Evolutionary conservation across 1,139 yeast species (phyloP).

Genomic region (Casaregolazyma lundiana): DNA sequence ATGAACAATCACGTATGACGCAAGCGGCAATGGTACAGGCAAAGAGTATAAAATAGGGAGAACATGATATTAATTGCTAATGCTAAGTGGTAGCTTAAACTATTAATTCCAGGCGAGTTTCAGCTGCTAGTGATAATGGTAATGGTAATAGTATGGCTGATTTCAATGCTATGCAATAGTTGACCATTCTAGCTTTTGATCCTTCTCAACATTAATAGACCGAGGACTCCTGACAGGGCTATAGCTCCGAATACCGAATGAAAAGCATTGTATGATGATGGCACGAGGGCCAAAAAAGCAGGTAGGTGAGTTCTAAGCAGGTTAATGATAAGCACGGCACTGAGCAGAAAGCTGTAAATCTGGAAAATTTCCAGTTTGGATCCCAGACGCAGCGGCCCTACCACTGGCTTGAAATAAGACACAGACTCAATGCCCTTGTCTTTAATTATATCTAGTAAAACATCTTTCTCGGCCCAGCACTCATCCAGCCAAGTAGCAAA

Average conservation of each 20-base stretch:
- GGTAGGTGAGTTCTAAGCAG: conserved; percentile 6
- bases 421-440: conserved; percentile 45
- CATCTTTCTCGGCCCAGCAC: conserved; percentile 80
- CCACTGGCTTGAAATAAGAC: conserved; percentile 16
- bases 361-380: conserved; percentile 29
- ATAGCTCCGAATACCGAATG: background rate
- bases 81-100: background rate
- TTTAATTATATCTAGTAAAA: conserved; percentile 56
- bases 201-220: background rate
- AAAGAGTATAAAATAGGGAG: too few relatives aligned
- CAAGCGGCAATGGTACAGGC: too few relatives aligned
- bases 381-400: conserved; percentile 24
- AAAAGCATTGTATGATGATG: background rate
- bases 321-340: conserved; percentile 13
- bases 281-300: background rate
- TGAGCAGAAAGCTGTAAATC: conserved; percentile 33
- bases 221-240: background rate
- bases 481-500: conserved; percentile 74
- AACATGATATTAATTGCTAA: background rate
- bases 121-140: too few relatives aligned
- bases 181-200: too few relatives aligned
- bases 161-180: too few relatives aligned
- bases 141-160: too few relatives aligned
- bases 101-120: too few relatives aligned
- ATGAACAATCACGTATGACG: background rate